These are phyloP conservation scores for Dendrobium chrysotoxum DNA, from an alignment of 106 monocot species.

Conservation along the genomic window DNA sequence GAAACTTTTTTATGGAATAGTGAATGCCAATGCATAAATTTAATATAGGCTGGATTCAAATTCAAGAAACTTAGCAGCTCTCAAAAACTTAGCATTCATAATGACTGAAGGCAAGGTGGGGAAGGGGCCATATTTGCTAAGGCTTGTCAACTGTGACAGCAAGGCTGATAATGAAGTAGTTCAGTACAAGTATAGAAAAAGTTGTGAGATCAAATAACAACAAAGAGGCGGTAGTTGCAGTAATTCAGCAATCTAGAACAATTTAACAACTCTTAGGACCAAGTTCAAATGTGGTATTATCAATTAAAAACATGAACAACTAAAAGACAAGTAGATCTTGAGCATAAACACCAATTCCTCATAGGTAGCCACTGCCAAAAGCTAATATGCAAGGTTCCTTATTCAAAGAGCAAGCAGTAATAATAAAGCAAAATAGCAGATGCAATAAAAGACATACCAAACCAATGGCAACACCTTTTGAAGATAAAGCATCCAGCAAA, in stretches of 20 bases:
- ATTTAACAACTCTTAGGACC: too few relatives aligned
- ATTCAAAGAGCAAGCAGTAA: neutral
- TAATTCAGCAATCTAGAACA: too few relatives aligned
- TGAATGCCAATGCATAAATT: too few relatives aligned
- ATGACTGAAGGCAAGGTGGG: neutral
- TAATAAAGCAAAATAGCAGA: neutral
- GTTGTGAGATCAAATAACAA: too few relatives aligned
- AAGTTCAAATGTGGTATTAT: too few relatives aligned
- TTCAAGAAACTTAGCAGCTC: neutral
- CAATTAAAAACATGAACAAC: neutral
- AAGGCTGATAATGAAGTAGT: too few relatives aligned
- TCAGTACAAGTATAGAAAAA: too few relatives aligned
- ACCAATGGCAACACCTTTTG: constrained; percentile 26
- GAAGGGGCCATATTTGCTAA: too few relatives aligned
- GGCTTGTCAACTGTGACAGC: too few relatives aligned
- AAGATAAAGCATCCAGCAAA: constrained; percentile 39
- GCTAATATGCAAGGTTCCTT: neutral
- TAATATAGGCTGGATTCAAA: too few relatives aligned
- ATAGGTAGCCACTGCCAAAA: neutral
- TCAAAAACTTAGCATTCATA: neutral
- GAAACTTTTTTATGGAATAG: too few relatives aligned
- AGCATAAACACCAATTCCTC: neutral
- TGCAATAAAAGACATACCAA: constrained; percentile 26
- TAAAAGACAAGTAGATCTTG: constrained; percentile 3
- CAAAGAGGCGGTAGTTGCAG: too few relatives aligned